A percentile compares a stretch with the other conserved stretches of the same genome.
These are phyloP conservation scores for Myotisia sp. DNA, from an alignment of 2,329 filamentous ascomycete species.

Conservation along the genomic window DNA sequence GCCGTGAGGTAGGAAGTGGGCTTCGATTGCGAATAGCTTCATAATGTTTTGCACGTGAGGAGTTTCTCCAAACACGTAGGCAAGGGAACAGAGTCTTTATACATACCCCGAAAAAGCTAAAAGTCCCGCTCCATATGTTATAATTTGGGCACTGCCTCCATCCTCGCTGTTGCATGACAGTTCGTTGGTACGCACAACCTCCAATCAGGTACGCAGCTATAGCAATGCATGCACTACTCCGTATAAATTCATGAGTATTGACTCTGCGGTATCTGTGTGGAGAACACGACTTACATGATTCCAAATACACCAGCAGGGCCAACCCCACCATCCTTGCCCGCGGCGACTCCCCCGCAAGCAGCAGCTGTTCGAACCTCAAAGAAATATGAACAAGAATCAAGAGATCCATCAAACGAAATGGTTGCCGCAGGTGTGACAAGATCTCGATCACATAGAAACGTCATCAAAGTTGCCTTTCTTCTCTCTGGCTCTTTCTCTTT, in stretches of 20 bases:
- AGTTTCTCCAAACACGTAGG: conserved; percentile 17
- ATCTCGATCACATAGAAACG: conserved; percentile 83
- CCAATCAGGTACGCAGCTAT: conserved; percentile 80
- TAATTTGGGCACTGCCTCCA: conserved; percentile 96
- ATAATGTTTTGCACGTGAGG: conserved; percentile 15
- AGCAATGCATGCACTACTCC: conserved; percentile 44
- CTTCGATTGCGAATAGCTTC: conserved; percentile 14
- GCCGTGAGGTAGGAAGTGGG: conserved; percentile 20
- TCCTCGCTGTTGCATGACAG: conserved; percentile 82
- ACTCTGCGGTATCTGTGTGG: not conserved
- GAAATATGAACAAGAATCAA: conserved; percentile 87
- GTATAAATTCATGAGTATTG: conserved; percentile 3
- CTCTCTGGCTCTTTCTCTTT: conserved; percentile 16
- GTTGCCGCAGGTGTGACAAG: conserved; percentile 52
- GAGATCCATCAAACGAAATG: conserved; percentile 73
- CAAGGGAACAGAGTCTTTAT: conserved; percentile 26
- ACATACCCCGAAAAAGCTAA: conserved; percentile 68
- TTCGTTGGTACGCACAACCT: conserved; percentile 89
- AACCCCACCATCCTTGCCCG: conserved; percentile 44
- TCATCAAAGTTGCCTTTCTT: conserved; percentile 72
- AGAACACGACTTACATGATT: conserved; percentile 54
- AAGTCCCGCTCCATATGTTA: conserved; percentile 76
- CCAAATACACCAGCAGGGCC: conserved; percentile 68
- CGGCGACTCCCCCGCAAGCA: conserved; percentile 61
- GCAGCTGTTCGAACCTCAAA: conserved; percentile 81